phyloP scores from a whole-genome alignment of 1,284 basidiomycete genomes.

The Austroboletus rostrupii region DNA sequence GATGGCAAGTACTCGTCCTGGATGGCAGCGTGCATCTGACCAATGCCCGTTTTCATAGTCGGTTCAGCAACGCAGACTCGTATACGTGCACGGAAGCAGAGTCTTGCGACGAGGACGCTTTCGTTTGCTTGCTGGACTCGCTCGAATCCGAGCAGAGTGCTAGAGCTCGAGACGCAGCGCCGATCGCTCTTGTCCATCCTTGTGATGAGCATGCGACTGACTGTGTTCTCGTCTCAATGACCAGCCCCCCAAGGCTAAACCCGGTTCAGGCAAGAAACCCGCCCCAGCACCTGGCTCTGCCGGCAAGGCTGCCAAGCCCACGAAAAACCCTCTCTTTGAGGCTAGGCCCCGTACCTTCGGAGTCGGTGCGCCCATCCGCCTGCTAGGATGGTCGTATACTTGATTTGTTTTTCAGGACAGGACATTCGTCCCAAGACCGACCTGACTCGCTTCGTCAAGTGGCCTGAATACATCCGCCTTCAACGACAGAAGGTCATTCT shows the following conservation, averaged over 20 bases:
- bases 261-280: constrained; percentile 74
- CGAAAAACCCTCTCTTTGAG: constrained; percentile 98
- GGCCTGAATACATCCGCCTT: constrained; percentile 98
- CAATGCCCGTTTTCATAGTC: constrained; percentile 8
- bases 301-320: constrained; percentile 69
- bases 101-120: constrained; percentile 22
- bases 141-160: constrained; percentile 26
- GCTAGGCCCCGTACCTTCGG: constrained; percentile 88
- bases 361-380: constrained; percentile 66
- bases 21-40: constrained; percentile 15
- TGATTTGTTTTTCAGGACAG: constrained; percentile 59
- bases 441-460: constrained; percentile 98
- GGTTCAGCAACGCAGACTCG: constrained; percentile 21
- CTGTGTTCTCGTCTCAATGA: constrained; percentile 76
- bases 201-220: constrained; percentile 44
- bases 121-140: constrained; percentile 29
- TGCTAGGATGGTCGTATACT: background rate
- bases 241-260: constrained; percentile 73
- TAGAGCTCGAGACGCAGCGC: constrained; percentile 70
- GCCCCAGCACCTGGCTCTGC: constrained; percentile 74
- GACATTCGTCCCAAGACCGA: constrained; percentile 90
- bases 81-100: constrained; percentile 19
- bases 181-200: constrained; percentile 31
- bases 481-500: constrained; percentile 99
- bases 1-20: constrained; percentile 23